These are phyloP conservation scores for Boletus rex-veris DNA, from an alignment of 768 basidiomycete species.

Conservation along the genomic window DNA sequence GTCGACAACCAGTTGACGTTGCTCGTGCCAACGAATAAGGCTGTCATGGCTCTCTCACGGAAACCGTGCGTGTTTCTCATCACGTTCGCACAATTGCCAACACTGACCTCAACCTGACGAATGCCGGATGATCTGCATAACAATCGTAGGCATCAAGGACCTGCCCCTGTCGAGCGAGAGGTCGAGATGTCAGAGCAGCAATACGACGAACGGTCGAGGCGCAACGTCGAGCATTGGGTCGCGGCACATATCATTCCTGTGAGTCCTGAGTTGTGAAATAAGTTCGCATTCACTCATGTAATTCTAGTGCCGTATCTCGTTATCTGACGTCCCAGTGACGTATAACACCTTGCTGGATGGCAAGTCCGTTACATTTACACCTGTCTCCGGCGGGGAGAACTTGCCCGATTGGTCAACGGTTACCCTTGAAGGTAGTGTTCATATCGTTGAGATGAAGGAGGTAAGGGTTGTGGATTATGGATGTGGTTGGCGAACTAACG, in stretches of 20 bases:
- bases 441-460: slow-evolving; percentile 59
- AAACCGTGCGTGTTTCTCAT: slow-evolving; percentile 63
- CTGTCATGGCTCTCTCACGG: slow-evolving; percentile 72
- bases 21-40: slow-evolving; percentile 84
- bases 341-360: slow-evolving; percentile 59
- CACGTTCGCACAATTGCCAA: background rate
- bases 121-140: background rate
- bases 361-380: slow-evolving; percentile 54
- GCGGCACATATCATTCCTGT: slow-evolving; percentile 84
- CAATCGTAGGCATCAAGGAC: slow-evolving; percentile 56
- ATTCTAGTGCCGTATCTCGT: slow-evolving; percentile 41
- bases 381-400: slow-evolving; percentile 31
- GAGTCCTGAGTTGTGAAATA: slow-evolving; percentile 14
- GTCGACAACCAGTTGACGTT: slow-evolving; percentile 44
- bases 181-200: slow-evolving; percentile 64
- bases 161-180: slow-evolving; percentile 37
- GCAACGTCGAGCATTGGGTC: slow-evolving; percentile 78
- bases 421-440: slow-evolving; percentile 51
- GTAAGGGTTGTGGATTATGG: slow-evolving; percentile 33
- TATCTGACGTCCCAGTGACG: slow-evolving; percentile 36
- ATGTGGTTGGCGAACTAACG: background rate
- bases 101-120: background rate
- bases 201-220: slow-evolving; percentile 53
- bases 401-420: slow-evolving; percentile 57
- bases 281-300: background rate